These are phyloP conservation scores for Nannochloropsis granulata DNA, from an alignment of 108 stramenopile species.

Conservation along the genomic window DNA sequence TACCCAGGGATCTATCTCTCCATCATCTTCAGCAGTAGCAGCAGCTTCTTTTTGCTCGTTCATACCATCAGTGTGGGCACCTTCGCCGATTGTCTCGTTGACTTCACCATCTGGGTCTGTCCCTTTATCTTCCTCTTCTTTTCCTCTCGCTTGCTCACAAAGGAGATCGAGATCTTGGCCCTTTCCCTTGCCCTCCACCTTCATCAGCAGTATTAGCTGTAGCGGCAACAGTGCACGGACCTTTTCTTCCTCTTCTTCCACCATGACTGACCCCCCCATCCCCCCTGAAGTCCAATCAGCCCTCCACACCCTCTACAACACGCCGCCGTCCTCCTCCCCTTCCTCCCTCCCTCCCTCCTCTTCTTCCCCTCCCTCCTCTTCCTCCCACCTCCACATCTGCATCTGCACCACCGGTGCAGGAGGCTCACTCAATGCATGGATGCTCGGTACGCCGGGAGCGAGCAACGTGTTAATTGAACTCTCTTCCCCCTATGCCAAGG, in stretches of 20 bases:
- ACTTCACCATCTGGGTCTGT: too few relatives aligned
- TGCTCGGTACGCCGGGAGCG: neutral
- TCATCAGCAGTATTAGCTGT: too few relatives aligned
- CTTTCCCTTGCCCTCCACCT: too few relatives aligned
- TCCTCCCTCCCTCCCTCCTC: neutral
- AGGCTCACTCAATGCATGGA: neutral
- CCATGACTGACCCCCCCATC: neutral
- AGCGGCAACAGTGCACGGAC: neutral
- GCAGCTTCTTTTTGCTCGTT: too few relatives aligned
- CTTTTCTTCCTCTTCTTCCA: neutral
- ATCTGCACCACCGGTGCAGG: neutral
- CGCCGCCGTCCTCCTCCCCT: neutral
- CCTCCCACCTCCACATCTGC: neutral
- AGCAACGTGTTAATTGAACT: neutral
- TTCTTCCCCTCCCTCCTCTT: neutral
- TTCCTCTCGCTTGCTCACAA: too few relatives aligned
- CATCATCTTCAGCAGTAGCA: too few relatives aligned
- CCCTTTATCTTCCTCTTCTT: too few relatives aligned
- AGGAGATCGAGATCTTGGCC: too few relatives aligned
- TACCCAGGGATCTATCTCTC: too few relatives aligned
- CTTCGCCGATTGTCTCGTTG: too few relatives aligned
- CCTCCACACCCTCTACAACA: neutral
- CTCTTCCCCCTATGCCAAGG: neutral
- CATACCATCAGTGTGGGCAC: too few relatives aligned
- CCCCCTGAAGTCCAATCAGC: neutral